Base-by-base conservation (phyloP, 2,329 filamentous ascomycete genomes). In the Paracoccidioides brasiliensis region DNA sequence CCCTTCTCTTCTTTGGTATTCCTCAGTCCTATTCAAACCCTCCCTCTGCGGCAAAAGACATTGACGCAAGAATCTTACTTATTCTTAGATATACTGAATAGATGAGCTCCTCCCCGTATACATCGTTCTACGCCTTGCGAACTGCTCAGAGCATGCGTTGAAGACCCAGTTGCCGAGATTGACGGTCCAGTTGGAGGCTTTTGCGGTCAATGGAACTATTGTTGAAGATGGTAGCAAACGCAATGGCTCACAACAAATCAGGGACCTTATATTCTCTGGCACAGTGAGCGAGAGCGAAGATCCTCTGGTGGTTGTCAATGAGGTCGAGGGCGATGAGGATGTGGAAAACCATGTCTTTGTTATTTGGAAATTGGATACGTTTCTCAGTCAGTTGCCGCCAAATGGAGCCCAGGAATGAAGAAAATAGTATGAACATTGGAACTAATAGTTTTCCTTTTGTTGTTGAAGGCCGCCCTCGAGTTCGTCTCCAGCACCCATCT, bases 51-150 rank as follows among this genome's bases (percentile, higher is more conserved):
- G 35, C 9, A 7, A n/a, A 8, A 28, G 4, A 37, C 35, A 37
- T 37, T 6, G 6, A n/a, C 35, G 28, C 54, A 42, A 10, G 45
- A 28, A 44, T 75, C 72, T 77, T 75, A 75, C 75, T 79, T 63
- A 78, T 72, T 62, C 56, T 62, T 61, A 75, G 71, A 42, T 42
- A 32, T 38, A 33, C 67, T 58, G 38, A 65, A 57, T 67, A 81
- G 79, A 82, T 76, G 79, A 82, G 69, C 68, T 72, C 48, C 69
- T 79, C 40, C 70, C 73, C 28, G 72, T 76, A 22, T 75, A 78
- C 61, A 67, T 80, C 49, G 71, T 80, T 41, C 69, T 81, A 40
- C 69, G 76, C 58, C 73, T 78, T 12, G 75, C 76, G 41, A 66
- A 74, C 55, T 74, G 76, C 60, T 74, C 77, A 22, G 73, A 79